These are phyloP conservation scores for Penicillium chermesinum DNA, from an alignment of 495 filamentous ascomycete genomes.

Conservation along the genomic window DNA sequence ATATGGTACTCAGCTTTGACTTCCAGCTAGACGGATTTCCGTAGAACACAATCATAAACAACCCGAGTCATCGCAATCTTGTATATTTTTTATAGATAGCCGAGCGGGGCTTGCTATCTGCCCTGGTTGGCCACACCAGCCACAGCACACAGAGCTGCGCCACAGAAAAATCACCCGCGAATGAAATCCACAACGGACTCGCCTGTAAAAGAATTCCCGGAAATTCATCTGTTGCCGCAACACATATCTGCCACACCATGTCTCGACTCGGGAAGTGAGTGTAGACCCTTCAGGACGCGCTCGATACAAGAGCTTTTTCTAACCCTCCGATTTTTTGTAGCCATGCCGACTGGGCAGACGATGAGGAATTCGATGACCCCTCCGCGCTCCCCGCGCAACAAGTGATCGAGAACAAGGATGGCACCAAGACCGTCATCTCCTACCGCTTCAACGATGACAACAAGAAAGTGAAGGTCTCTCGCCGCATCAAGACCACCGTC, in stretches of 20 bases:
- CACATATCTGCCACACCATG: constrained; percentile 35
- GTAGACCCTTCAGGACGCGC: constrained; percentile 2
- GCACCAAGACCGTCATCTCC: constrained; percentile 89
- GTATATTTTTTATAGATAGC: neutral
- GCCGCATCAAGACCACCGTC: constrained; percentile 83
- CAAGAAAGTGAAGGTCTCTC: constrained; percentile 94
- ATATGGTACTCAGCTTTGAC: no score
- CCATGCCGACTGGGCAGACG: constrained; percentile 91
- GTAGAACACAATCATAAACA: no score
- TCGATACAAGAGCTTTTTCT: constrained; percentile 2
- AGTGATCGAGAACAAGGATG: constrained; percentile 92
- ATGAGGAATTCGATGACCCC: constrained; percentile 83
- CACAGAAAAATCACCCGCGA: constrained; percentile 34
- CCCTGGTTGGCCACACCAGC: constrained; percentile 31
- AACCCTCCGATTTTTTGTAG: constrained; percentile 33
- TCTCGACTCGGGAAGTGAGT: constrained; percentile 46
- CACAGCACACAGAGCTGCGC: constrained; percentile 27
- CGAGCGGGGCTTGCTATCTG: neutral
- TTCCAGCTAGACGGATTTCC: no score
- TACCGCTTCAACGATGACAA: constrained; percentile 88
- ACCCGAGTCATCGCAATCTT: neutral
- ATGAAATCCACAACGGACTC: constrained; percentile 50
- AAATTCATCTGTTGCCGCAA: constrained; percentile 38
- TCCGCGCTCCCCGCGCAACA: constrained; percentile 76
- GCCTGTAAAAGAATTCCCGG: constrained; percentile 41